phyloP scores from a whole-genome alignment of 768 basidiomycete species.

The Phaffia australis region DNA sequence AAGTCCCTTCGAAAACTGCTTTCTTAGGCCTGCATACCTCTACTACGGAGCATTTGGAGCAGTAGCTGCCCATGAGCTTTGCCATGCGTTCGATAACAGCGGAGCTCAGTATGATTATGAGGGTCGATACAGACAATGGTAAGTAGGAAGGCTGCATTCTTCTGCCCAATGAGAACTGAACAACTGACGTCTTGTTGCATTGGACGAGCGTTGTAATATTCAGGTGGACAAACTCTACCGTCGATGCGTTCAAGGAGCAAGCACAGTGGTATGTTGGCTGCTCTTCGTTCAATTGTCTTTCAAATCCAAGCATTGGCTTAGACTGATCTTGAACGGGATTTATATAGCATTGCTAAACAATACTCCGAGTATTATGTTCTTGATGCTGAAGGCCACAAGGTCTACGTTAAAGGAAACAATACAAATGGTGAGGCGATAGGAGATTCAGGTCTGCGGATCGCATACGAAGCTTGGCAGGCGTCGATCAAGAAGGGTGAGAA shows the following conservation, averaged over 20 bases:
- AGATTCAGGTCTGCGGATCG: conserved; percentile 47
- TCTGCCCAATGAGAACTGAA: background rate
- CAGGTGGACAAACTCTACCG: conserved; percentile 43
- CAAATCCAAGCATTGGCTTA: too few relatives aligned
- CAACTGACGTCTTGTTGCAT: too few relatives aligned
- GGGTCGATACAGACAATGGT: conserved; percentile 83
- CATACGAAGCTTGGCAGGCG: conserved; percentile 85
- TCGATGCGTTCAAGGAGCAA: conserved; percentile 65
- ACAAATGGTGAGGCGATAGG: conserved; percentile 90
- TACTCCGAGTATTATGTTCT: conserved; percentile 72
- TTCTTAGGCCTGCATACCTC: conserved; percentile 68
- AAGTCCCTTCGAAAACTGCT: background rate
- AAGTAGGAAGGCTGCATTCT: conserved; percentile 46
- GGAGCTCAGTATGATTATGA: conserved; percentile 82
- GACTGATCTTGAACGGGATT: too few relatives aligned
- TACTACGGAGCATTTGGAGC: conserved; percentile 86
- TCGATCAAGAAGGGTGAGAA: conserved; percentile 51
- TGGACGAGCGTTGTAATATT: background rate
- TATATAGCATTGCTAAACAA: conserved; percentile 63
- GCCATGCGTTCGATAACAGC: conserved; percentile 74
- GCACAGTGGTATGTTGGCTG: conserved; percentile 46
- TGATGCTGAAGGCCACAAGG: conserved; percentile 70
- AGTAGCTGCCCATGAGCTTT: conserved; percentile 79
- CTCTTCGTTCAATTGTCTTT: too few relatives aligned
- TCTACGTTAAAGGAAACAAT: conserved; percentile 63